phyloP scores from a whole-genome alignment of 2,329 filamentous ascomycete genomes.

The Colletotrichum orbiculare region DNA sequence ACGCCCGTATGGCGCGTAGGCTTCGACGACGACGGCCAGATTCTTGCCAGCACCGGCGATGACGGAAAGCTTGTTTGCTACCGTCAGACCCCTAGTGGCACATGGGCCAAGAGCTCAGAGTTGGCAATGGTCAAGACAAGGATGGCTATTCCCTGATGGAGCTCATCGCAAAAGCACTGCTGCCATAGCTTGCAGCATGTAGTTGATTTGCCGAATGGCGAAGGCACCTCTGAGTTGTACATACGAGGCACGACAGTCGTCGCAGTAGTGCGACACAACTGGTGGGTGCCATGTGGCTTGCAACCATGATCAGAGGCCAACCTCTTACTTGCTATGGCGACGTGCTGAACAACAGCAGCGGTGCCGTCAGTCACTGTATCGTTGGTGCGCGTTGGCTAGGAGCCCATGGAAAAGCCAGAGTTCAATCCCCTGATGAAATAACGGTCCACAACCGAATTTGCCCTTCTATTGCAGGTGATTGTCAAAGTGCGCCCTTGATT shows the following conservation, averaged over 20 bases:
- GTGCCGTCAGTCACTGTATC: no score
- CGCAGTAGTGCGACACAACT: no score
- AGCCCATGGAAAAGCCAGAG: not conserved
- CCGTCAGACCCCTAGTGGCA: constrained; percentile 67
- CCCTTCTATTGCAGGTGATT: constrained; percentile 5
- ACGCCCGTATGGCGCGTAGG: constrained; percentile 81
- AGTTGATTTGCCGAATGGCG: no score
- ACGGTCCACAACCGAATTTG: constrained; percentile 12
- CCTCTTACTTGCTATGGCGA: no score
- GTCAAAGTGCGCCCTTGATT: constrained; percentile 23
- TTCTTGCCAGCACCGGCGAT: constrained; percentile 80
- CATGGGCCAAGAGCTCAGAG: constrained; percentile 71
- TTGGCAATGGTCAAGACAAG: constrained; percentile 67
- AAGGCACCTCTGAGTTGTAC: not conserved
- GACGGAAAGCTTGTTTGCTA: constrained; percentile 75
- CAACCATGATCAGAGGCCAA: no score
- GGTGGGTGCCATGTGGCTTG: no score
- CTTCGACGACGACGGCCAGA: constrained; percentile 77
- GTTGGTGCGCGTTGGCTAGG: no score
- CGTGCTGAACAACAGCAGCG: no score
- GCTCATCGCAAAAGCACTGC: not conserved
- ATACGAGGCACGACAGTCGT: no score
- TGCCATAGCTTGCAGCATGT: no score
- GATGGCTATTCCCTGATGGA: constrained; percentile 57
- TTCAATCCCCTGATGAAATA: constrained; percentile 31